A percentile compares a stretch with the other conserved stretches of the same genome.
Conservation (phyloP, 805 yeast species). For the Spathaspora hagerdaliae region DNA sequence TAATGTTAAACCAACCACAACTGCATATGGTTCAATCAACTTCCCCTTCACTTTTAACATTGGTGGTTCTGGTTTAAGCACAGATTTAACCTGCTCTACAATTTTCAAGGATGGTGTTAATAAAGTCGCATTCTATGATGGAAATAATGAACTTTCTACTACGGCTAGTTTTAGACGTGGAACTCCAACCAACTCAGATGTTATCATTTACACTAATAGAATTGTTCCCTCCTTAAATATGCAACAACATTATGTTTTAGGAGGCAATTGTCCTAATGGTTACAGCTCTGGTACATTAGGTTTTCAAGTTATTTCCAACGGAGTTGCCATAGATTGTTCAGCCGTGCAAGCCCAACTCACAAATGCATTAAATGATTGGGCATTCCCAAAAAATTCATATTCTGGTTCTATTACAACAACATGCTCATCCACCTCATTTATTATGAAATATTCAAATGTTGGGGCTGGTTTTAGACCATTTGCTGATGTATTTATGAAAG, state of each 20-base stretch:
- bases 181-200: background rate
- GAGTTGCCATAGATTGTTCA: constrained; percentile 13
- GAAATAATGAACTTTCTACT: constrained; percentile 9
- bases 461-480: constrained; percentile 25
- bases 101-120: constrained; percentile 15
- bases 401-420: constrained; percentile 6
- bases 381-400: constrained; percentile 9
- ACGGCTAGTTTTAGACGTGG: constrained; percentile 8
- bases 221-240: constrained; percentile 11
- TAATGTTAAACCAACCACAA: constrained; percentile 8
- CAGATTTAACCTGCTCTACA: constrained; percentile 16
- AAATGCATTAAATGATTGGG: constrained; percentile 16
- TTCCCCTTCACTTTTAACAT: constrained; percentile 21
- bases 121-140: constrained; percentile 14
- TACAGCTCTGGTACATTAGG: constrained; percentile 19
- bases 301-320: constrained; percentile 4
- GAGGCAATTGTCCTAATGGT: constrained; percentile 17
- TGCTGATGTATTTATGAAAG: constrained; percentile 7
- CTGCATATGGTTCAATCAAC: constrained; percentile 14
- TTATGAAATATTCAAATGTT: constrained; percentile 11
- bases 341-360: constrained; percentile 12
- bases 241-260: constrained; percentile 9
- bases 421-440: constrained; percentile 8
- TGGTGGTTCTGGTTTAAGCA: constrained; percentile 12
- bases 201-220: constrained; percentile 1